phyloP scores from a whole-genome alignment of 208 protist genomes.

The Phytomonas sp. region DNA sequence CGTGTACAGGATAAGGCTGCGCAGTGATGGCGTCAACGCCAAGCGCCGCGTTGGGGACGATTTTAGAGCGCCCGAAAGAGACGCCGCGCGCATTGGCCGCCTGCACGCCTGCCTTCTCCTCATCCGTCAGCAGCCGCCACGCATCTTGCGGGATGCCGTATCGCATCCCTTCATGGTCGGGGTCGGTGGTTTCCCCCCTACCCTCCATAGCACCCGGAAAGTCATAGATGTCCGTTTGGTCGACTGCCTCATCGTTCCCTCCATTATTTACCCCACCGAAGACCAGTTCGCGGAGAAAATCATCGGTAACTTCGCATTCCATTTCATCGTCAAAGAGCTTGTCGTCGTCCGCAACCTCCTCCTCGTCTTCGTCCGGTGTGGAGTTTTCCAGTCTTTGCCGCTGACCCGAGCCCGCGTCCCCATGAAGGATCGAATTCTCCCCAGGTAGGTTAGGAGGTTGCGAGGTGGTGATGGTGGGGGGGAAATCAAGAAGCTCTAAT shows the following conservation, averaged over 20 bases:
- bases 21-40: slow-evolving; percentile 10
- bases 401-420: slow-evolving; percentile 1
- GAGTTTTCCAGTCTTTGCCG: not conserved
- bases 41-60: slow-evolving; percentile 18
- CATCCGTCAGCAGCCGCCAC: slow-evolving; percentile 38
- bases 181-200: slow-evolving; percentile 17
- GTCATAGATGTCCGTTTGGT: slow-evolving; percentile 10
- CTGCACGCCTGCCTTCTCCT: slow-evolving; percentile 37
- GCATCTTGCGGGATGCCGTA: slow-evolving; percentile 14
- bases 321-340: slow-evolving; percentile 77
- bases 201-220: not conserved
- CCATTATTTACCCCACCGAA: slow-evolving; percentile 30
- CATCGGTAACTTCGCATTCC: slow-evolving; percentile 75
- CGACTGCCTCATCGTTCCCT: slow-evolving; percentile 8
- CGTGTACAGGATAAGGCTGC: slow-evolving; percentile 34
- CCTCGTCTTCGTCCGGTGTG: slow-evolving; percentile 1
- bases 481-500: slow-evolving; percentile 6
- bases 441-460: not conserved
- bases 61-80: slow-evolving; percentile 6
- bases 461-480: not conserved
- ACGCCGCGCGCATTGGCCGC: slow-evolving; percentile 28
- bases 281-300: slow-evolving; percentile 73
- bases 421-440: not conserved
- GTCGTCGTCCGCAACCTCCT: slow-evolving; percentile 33
- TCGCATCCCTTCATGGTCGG: slow-evolving; percentile 18